Evolutionary conservation across 2,329 filamentous ascomycete genomes (phyloP).

Genomic region (Tothia fuscella): DNA sequence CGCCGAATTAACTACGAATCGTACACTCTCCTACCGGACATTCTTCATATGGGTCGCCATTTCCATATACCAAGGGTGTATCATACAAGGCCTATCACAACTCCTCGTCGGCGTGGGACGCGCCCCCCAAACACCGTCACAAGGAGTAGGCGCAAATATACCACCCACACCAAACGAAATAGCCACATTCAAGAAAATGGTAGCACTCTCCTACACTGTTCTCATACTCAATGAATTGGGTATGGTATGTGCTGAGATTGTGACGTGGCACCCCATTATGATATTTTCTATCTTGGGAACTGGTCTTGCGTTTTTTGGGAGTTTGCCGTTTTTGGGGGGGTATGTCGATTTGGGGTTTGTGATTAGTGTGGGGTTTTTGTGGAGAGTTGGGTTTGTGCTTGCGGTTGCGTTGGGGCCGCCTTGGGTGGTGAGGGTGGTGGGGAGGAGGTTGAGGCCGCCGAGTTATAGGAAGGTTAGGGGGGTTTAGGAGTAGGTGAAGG

Average conservation of each 20-base stretch:
- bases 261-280: slow-evolving; percentile 95
- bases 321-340: slow-evolving; percentile 72
- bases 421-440: slow-evolving; percentile 75
- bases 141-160: neutral
- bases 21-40: slow-evolving; percentile 77
- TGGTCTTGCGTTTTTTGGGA: slow-evolving; percentile 65
- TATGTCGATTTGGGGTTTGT: slow-evolving; percentile 84
- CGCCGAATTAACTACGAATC: slow-evolving; percentile 86
- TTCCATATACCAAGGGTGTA: slow-evolving; percentile 84
- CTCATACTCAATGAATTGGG: slow-evolving; percentile 88
- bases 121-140: slow-evolving; percentile 18
- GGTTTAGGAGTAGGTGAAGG: no score
- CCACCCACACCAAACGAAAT: slow-evolving; percentile 12
- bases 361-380: slow-evolving; percentile 69
- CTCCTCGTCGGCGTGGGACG: slow-evolving; percentile 63
- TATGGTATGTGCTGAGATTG: slow-evolving; percentile 95
- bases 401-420: slow-evolving; percentile 76
- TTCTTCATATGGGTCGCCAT: slow-evolving; percentile 97
- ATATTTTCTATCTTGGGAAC: slow-evolving; percentile 75
- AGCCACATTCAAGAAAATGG: slow-evolving; percentile 45
- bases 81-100: slow-evolving; percentile 92
- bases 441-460: slow-evolving; percentile 76
- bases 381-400: slow-evolving; percentile 71
- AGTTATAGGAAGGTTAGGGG: slow-evolving; percentile 79
- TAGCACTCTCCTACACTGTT: slow-evolving; percentile 82